phyloP scores from a whole-genome alignment of 352 stramenopile genomes.

The Halophytophthora batemanensis region DNA sequence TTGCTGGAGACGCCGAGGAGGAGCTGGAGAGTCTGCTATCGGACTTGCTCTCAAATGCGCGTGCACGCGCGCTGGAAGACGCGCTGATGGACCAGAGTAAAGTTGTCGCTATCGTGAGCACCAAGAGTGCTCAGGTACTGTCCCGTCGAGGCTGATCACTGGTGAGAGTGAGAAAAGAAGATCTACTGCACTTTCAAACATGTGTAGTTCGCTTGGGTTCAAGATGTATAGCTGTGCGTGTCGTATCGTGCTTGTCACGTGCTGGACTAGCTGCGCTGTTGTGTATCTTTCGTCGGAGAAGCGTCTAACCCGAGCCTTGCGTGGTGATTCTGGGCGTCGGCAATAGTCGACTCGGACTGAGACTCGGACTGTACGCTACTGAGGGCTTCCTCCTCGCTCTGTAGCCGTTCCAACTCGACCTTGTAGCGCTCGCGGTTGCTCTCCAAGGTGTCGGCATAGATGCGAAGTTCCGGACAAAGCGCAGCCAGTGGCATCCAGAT shows the following conservation, averaged over 20 bases:
- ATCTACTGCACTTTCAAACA: background rate
- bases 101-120: constrained; percentile 80
- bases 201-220: background rate
- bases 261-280: no score
- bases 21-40: constrained; percentile 77
- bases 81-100: constrained; percentile 81
- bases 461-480: constrained; percentile 44
- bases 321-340: no score
- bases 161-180: background rate
- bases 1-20: constrained; percentile 33
- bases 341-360: no score
- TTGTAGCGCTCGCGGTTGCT: constrained; percentile 65
- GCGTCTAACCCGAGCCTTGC: no score
- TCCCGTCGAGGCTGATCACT: constrained; percentile 39
- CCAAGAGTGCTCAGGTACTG: constrained; percentile 68
- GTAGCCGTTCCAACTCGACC: constrained; percentile 47
- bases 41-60: constrained; percentile 72
- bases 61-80: constrained; percentile 58
- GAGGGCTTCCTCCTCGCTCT: constrained; percentile 21
- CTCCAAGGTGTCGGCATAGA: constrained; percentile 59
- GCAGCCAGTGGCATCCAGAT: constrained; percentile 57
- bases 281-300: no score
- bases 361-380: background rate
- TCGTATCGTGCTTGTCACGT: no score
- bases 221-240: no score